Conservation (phyloP, 805 yeast genomes). For the Yarrowia keelungensis region DNA sequence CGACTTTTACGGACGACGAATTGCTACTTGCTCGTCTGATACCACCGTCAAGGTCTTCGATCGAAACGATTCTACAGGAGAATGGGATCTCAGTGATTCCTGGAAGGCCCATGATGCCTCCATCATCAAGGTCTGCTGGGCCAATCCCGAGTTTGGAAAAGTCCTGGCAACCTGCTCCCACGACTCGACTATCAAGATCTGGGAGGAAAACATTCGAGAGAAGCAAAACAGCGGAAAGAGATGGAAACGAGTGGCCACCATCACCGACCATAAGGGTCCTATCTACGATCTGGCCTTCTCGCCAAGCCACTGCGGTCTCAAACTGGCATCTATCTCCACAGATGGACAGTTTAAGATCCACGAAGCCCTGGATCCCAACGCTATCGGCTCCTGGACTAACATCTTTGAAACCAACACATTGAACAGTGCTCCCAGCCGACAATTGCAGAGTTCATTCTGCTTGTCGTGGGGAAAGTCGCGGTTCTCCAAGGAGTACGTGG, state of each 20-base stretch:
- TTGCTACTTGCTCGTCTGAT: conserved; percentile 95
- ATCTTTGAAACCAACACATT: conserved; percentile 69
- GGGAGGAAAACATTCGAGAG: conserved; percentile 89
- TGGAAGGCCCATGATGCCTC: conserved; percentile 97
- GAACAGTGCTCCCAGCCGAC: conserved; percentile 74
- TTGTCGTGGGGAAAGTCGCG: conserved; percentile 91
- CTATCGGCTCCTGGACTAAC: conserved; percentile 79
- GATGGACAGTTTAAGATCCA: conserved; percentile 87
- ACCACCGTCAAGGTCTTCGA: conserved; percentile 92
- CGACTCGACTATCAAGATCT: conserved; percentile 85
- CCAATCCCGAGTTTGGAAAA: conserved; percentile 92
- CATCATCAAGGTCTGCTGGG: conserved; percentile 85
- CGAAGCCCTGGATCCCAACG: conserved; percentile 90
- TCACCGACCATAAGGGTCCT: conserved; percentile 89
- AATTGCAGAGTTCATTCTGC: conserved; percentile 83
- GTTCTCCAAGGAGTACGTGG: conserved; percentile 79
- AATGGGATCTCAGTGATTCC: conserved; percentile 86
- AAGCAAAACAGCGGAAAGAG: conserved; percentile 78
- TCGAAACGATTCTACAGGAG: conserved; percentile 48
- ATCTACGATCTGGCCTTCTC: conserved; percentile 89
- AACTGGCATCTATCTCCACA: conserved; percentile 84
- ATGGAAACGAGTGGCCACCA: conserved; percentile 76
- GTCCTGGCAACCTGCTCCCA: conserved; percentile 86
- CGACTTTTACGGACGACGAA: conserved; percentile 85
- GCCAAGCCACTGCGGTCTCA: conserved; percentile 80